Conservation (phyloP, 345 rosid genomes). For the Gossypium turneri region DNA sequence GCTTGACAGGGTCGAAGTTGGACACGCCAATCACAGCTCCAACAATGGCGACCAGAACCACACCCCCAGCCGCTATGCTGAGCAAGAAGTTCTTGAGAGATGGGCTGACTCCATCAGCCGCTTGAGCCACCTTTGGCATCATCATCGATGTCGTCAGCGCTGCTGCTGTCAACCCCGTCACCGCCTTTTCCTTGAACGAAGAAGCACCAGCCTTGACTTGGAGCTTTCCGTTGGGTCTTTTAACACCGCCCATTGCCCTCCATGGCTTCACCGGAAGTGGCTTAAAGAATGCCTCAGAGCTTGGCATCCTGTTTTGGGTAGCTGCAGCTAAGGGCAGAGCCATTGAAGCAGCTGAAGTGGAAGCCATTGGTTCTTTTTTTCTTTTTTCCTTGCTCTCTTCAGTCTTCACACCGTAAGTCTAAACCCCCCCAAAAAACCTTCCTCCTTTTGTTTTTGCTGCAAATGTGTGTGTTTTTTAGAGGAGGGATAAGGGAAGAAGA, state of each 20-base stretch:
- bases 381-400: neutral
- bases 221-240: conserved; percentile 27
- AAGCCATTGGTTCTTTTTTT: conserved; percentile 44
- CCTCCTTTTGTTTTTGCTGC: neutral
- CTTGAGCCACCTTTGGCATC: conserved; percentile 74
- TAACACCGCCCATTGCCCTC: conserved; percentile 24
- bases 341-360: conserved; percentile 71
- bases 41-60: conserved; percentile 46
- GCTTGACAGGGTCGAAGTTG: conserved; percentile 68
- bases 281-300: conserved; percentile 44
- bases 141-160: conserved; percentile 74
- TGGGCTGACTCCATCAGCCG: conserved; percentile 65
- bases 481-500: neutral
- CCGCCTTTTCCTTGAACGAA: conserved; percentile 65
- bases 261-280: conserved; percentile 53
- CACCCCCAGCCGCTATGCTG: conserved; percentile 79
- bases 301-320: conserved; percentile 38
- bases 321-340: conserved; percentile 46
- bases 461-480: conserved; percentile 12
- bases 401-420: neutral
- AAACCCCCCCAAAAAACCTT: neutral
- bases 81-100: conserved; percentile 95
- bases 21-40: conserved; percentile 79
- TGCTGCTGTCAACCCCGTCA: conserved; percentile 71
- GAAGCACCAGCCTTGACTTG: conserved; percentile 43